Conservation (phyloP, 2,329 filamentous ascomycete genomes). For the Corynespora cassiicola region DNA sequence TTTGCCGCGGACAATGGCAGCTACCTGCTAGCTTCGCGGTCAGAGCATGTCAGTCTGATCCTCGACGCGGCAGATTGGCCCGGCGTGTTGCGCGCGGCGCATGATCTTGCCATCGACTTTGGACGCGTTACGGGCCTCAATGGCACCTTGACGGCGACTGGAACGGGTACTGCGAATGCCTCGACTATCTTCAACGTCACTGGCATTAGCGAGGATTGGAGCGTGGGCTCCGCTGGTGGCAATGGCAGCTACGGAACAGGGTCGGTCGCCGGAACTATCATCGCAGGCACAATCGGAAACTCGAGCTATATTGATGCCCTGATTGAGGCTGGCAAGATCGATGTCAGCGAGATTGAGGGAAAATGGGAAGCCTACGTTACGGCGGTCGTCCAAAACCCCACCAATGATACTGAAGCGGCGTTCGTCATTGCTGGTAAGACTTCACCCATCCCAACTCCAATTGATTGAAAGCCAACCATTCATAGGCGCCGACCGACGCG, state of each 20-base stretch:
- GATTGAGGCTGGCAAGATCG: slow-evolving; percentile 61
- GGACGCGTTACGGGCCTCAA: slow-evolving; percentile 73
- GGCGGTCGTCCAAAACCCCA: slow-evolving; percentile 63
- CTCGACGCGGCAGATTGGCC: slow-evolving; percentile 63
- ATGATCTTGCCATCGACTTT: slow-evolving; percentile 73
- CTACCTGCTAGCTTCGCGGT: slow-evolving; percentile 35
- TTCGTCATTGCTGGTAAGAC: slow-evolving; percentile 67
- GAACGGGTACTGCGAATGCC: slow-evolving; percentile 56
- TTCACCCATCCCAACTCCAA: background rate
- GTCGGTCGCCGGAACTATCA: slow-evolving; percentile 58
- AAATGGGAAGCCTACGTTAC: slow-evolving; percentile 75
- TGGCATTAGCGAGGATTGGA: slow-evolving; percentile 44
- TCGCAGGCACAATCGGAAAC: slow-evolving; percentile 72
- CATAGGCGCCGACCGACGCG: slow-evolving; percentile 65
- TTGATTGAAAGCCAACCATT: slow-evolving; percentile 9
- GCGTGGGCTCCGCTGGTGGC: slow-evolving; percentile 22
- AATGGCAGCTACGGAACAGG: slow-evolving; percentile 10
- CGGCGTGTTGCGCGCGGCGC: slow-evolving; percentile 71
- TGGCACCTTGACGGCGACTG: slow-evolving; percentile 61
- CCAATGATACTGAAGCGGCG: slow-evolving; percentile 63
- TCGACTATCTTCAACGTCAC: slow-evolving; percentile 52
- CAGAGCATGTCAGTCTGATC: slow-evolving; percentile 35
- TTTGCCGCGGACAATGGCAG: slow-evolving; percentile 52
- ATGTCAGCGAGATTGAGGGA: slow-evolving; percentile 63
- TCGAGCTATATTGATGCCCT: slow-evolving; percentile 68